A percentile compares a stretch with the other conserved stretches of the same genome.
Evolutionary conservation across 768 basidiomycete species (phyloP).

Genomic region (Lactifluus piperatus): DNA sequence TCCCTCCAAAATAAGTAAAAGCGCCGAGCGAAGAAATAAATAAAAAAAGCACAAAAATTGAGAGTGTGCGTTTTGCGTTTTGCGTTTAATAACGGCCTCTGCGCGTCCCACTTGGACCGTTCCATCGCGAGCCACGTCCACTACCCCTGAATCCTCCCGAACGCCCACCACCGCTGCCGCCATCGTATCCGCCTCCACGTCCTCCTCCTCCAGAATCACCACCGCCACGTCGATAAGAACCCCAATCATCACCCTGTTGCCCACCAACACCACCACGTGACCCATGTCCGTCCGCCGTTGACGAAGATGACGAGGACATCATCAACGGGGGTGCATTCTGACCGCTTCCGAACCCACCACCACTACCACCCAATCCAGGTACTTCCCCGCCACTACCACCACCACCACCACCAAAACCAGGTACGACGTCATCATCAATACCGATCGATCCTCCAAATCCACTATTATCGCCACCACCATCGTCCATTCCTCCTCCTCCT

Average conservation of each 20-base stretch:
- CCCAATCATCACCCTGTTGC: conserved; percentile 11
- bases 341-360: not conserved
- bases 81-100: conserved; percentile 12
- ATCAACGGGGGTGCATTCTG: not conserved
- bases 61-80: too few relatives aligned
- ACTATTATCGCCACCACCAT: conserved; percentile 22
- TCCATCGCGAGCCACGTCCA: conserved; percentile 21
- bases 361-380: not conserved
- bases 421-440: conserved; percentile 38
- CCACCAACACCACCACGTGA: conserved; percentile 2
- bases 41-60: not conserved
- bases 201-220: conserved; percentile 24
- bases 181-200: conserved; percentile 27
- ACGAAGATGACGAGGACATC: not conserved
- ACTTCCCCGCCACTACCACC: conserved; percentile 5
- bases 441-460: too few relatives aligned
- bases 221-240: conserved; percentile 21
- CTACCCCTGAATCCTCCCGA: conserved; percentile 25
- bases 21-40: not conserved
- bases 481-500: too few relatives aligned
- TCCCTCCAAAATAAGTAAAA: too few relatives aligned
- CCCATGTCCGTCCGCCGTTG: not conserved
- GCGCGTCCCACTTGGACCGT: conserved; percentile 4
- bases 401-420: conserved; percentile 31
- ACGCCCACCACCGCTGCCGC: conserved; percentile 24